These are phyloP conservation scores for Hygrophoropsis aurantiaca DNA, from an alignment of 768 basidiomycete genomes.

Conservation along the genomic window DNA sequence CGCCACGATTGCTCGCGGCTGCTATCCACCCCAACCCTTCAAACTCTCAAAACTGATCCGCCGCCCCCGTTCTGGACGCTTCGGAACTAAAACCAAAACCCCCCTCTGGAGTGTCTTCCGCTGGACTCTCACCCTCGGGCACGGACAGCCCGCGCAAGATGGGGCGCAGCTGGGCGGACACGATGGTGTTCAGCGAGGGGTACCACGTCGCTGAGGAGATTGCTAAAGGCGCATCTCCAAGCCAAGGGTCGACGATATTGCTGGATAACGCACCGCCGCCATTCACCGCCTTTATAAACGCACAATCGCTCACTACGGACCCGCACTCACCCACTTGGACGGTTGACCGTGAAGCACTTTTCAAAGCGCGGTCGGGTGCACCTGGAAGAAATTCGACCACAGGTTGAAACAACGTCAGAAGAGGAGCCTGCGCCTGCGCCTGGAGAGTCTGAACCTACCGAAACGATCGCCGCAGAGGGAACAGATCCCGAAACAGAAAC, in stretches of 20 bases:
- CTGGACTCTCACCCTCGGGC: slow-evolving; percentile 14
- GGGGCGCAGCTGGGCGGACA: slow-evolving; percentile 66
- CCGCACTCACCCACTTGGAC: too few species aligned
- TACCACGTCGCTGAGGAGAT: slow-evolving; percentile 39
- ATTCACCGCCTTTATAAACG: slow-evolving; percentile 16
- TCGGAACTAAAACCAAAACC: slow-evolving; percentile 11
- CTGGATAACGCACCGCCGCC: slow-evolving; percentile 9
- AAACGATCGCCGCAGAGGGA: background rate
- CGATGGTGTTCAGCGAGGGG: slow-evolving; percentile 65
- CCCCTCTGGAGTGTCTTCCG: slow-evolving; percentile 19
- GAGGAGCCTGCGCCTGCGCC: too few species aligned
- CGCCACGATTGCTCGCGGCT: slow-evolving; percentile 40
- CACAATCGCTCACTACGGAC: too few species aligned
- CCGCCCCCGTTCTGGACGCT: slow-evolving; percentile 10
- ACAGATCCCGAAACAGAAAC: too few species aligned
- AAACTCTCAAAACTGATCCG: background rate
- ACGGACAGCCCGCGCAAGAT: slow-evolving; percentile 43
- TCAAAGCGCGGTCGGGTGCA: too few species aligned
- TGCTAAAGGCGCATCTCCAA: slow-evolving; percentile 15
- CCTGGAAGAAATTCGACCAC: too few species aligned
- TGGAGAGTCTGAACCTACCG: slow-evolving; percentile 19
- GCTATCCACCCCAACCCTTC: slow-evolving; percentile 32
- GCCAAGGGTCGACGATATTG: background rate
- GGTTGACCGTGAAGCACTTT: too few species aligned
- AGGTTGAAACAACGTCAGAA: too few species aligned